Evolutionary conservation across 345 rosid species (phyloP).

Genomic region (Streptanthus diversifolius): DNA sequence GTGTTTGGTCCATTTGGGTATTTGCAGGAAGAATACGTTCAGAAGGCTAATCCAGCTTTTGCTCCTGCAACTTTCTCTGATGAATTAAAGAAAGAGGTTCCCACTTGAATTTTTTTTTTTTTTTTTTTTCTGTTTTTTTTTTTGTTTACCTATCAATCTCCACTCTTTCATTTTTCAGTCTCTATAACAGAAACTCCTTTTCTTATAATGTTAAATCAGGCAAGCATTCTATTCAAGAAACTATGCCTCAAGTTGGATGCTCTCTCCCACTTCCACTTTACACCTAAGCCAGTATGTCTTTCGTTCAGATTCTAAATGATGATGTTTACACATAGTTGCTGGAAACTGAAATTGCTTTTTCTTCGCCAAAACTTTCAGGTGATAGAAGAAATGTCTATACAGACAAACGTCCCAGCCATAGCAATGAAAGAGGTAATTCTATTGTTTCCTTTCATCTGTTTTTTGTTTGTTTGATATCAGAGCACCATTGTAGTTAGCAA

Average conservation of each 20-base stretch:
- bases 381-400: slow-evolving; percentile 87
- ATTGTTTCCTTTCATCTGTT: not conserved
- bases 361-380: slow-evolving; percentile 44
- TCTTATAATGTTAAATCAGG: slow-evolving; percentile 42
- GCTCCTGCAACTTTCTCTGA: slow-evolving; percentile 70
- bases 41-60: slow-evolving; percentile 63
- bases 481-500: not conserved
- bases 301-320: slow-evolving; percentile 9
- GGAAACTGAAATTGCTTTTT: not conserved
- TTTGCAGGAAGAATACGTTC: slow-evolving; percentile 78
- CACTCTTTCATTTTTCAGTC: not conserved
- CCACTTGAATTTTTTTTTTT: not conserved
- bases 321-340: not conserved
- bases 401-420: slow-evolving; percentile 86
- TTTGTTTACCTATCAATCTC: not conserved
- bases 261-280: slow-evolving; percentile 92
- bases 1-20: slow-evolving; percentile 6
- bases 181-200: not conserved
- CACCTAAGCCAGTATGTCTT: slow-evolving; percentile 88
- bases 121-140: not conserved
- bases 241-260: slow-evolving; percentile 94
- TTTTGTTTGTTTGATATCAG: not conserved
- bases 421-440: slow-evolving; percentile 92
- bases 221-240: slow-evolving; percentile 69
- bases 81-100: slow-evolving; percentile 85